Conservation (phyloP, 148 eudicot genomes). For the Euryodendron excelsum region DNA sequence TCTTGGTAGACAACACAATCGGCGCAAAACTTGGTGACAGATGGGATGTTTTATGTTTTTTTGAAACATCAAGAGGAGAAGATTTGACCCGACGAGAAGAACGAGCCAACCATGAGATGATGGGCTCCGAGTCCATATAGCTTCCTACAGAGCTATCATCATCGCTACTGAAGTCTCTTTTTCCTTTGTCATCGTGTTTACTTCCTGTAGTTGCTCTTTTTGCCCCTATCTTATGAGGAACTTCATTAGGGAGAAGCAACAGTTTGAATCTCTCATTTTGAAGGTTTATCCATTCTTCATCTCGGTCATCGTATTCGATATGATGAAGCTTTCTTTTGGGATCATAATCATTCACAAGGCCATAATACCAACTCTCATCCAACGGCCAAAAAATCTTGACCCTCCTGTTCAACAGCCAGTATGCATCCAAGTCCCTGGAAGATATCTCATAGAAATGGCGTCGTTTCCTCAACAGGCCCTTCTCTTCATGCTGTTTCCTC, state of each 20-base stretch:
- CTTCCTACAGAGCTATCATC: constrained; percentile 34
- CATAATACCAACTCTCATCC: constrained; percentile 91
- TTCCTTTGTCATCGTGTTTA: constrained; percentile 20
- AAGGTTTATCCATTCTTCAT: constrained; percentile 89
- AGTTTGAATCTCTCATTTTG: constrained; percentile 78
- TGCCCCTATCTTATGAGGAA: constrained; percentile 45
- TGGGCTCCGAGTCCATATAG: constrained; percentile 75
- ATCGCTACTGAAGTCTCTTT: constrained; percentile 17
- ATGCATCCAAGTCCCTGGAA: constrained; percentile 50
- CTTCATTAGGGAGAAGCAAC: constrained; percentile 77
- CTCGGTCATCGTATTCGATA: constrained; percentile 86
- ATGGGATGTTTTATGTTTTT: constrained; percentile 42
- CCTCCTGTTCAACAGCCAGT: constrained; percentile 73
- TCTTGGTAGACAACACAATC: constrained; percentile 31
- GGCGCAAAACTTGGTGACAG: constrained; percentile 25
- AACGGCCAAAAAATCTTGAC: constrained; percentile 91
- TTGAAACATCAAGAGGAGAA: constrained; percentile 38
- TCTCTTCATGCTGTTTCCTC: constrained; percentile 47
- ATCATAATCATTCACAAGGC: constrained; percentile 70
- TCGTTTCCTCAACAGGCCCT: constrained; percentile 50
- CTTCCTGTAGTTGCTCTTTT: constrained; percentile 23
- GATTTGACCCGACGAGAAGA: constrained; percentile 53
- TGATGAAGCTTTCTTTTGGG: constrained; percentile 68
- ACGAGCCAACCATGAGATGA: constrained; percentile 78
- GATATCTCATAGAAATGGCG: constrained; percentile 78